A percentile compares a stretch with the other conserved stretches of the same genome.
Conservation (phyloP, 352 stramenopile genomes). For the Globisporangium mamillatum region DNA sequence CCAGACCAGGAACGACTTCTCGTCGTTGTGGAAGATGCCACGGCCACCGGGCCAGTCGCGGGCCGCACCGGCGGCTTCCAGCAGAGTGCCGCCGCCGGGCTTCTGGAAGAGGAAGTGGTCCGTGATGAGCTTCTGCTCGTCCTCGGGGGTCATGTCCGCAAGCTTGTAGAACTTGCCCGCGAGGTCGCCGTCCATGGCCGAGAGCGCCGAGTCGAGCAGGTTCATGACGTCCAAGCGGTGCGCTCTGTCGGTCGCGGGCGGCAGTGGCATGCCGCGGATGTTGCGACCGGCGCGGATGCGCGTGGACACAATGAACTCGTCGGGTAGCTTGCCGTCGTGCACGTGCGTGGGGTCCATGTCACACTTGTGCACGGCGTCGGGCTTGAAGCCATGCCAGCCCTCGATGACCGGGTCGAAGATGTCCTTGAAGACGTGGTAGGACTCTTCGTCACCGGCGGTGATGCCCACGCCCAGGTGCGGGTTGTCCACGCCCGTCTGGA, state of each 20-base stretch:
- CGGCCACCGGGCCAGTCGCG: conserved; percentile 70
- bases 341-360: conserved; percentile 73
- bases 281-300: conserved; percentile 85
- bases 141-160: conserved; percentile 65
- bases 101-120: conserved; percentile 88
- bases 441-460: conserved; percentile 67
- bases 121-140: conserved; percentile 73
- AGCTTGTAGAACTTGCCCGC: conserved; percentile 82
- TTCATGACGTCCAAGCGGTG: conserved; percentile 87
- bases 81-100: conserved; percentile 65
- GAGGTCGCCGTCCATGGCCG: conserved; percentile 66
- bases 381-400: conserved; percentile 69
- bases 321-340: conserved; percentile 54
- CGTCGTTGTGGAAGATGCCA: conserved; percentile 78
- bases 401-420: conserved; percentile 71
- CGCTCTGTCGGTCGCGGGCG: conserved; percentile 72
- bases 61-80: conserved; percentile 61
- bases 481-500: conserved; percentile 78
- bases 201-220: conserved; percentile 74
- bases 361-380: conserved; percentile 59
- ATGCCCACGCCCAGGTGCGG: conserved; percentile 68
- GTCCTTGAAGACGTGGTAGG: conserved; percentile 68
- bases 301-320: conserved; percentile 74
- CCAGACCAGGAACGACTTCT: conserved; percentile 84
- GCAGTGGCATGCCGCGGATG: conserved; percentile 76